A percentile compares a stretch with the other conserved stretches of the same genome.
These are phyloP conservation scores for Neonectria neomacrospora DNA, from an alignment of 2,329 filamentous ascomycete species.

Conservation along the genomic window DNA sequence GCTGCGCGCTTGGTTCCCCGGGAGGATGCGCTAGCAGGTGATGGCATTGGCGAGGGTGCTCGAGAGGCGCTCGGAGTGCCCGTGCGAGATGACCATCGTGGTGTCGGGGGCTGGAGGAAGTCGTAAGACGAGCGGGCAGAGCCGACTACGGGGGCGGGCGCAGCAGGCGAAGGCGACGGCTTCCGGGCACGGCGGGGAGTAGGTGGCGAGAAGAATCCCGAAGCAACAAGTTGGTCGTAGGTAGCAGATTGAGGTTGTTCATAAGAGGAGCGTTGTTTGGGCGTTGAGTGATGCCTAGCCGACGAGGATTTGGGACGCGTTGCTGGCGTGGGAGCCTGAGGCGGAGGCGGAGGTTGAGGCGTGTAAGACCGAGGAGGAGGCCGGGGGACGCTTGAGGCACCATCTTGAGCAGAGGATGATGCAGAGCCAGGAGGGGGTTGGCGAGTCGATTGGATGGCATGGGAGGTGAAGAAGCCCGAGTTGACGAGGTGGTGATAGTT, in stretches of 20 bases:
- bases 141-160: constrained; percentile 35
- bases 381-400: constrained; percentile 7
- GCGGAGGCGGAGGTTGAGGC: constrained; percentile 26
- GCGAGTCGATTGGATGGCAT: constrained; percentile 67
- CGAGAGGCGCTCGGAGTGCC: constrained; percentile 37
- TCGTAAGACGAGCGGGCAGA: constrained; percentile 31
- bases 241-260: constrained; percentile 36
- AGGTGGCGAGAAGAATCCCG: constrained; percentile 42
- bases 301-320: constrained; percentile 27
- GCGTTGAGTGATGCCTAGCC: constrained; percentile 25
- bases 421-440: constrained; percentile 49
- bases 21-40: constrained; percentile 50
- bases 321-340: constrained; percentile 28
- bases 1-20: constrained; percentile 64
- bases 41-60: constrained; percentile 42
- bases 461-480: constrained; percentile 67
- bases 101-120: constrained; percentile 35
- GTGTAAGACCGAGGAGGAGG: constrained; percentile 29
- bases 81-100: constrained; percentile 45
- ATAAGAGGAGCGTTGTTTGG: constrained; percentile 25
- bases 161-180: constrained; percentile 33
- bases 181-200: constrained; percentile 30
- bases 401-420: constrained; percentile 20
- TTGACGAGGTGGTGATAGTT: constrained; percentile 68
- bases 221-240: constrained; percentile 42